Conservation (phyloP, 2,329 filamentous ascomycete species). For the Xylariaceae sp. region DNA sequence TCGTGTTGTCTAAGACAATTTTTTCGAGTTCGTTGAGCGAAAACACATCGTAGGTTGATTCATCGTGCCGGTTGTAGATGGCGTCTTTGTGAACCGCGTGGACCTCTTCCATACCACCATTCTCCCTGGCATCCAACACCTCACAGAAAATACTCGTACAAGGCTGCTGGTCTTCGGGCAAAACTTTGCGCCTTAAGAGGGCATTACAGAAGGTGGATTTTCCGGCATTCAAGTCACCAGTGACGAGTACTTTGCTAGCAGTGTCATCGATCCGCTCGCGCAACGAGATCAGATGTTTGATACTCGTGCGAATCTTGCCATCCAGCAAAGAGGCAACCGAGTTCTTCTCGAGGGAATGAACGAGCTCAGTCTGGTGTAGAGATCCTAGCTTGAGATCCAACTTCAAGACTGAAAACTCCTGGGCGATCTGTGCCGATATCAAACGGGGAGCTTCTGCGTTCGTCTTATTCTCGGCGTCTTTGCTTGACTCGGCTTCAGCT, state of each 20-base stretch:
- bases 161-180: slow-evolving; percentile 96
- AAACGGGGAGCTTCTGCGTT: slow-evolving; percentile 69
- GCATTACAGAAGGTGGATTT: slow-evolving; percentile 99
- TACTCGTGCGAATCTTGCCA: slow-evolving; percentile 89
- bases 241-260: slow-evolving; percentile 93
- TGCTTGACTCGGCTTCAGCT: slow-evolving; percentile 65
- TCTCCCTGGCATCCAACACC: slow-evolving; percentile 88
- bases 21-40: slow-evolving; percentile 75
- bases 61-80: slow-evolving; percentile 82
- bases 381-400: slow-evolving; percentile 88
- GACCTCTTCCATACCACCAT: slow-evolving; percentile 87
- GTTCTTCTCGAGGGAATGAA: slow-evolving; percentile 89
- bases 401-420: slow-evolving; percentile 94
- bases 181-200: slow-evolving; percentile 83
- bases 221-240: slow-evolving; percentile 92
- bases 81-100: slow-evolving; percentile 85
- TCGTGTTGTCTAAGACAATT: slow-evolving; percentile 83
- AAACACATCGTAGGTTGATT: slow-evolving; percentile 91
- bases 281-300: slow-evolving; percentile 82
- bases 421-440: slow-evolving; percentile 86
- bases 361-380: slow-evolving; percentile 82
- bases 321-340: slow-evolving; percentile 89
- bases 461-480: slow-evolving; percentile 59
- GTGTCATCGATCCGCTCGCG: slow-evolving; percentile 96
- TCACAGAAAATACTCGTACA: slow-evolving; percentile 99